These are phyloP conservation scores for Solanum hybrid DNA, from an alignment of 305 asterid species.

Conservation along the genomic window DNA sequence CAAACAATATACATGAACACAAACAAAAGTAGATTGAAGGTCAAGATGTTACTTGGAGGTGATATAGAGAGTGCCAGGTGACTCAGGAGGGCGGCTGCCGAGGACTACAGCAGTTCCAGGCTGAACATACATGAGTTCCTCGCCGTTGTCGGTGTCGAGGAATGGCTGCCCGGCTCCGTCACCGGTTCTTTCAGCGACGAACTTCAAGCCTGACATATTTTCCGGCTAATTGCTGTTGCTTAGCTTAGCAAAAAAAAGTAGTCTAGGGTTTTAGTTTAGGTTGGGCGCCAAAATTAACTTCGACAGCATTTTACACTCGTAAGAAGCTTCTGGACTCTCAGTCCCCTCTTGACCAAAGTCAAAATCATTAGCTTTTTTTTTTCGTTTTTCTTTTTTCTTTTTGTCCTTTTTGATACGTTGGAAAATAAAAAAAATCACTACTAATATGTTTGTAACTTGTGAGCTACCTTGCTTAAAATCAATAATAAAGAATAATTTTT, in stretches of 20 bases:
- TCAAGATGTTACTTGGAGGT: slow-evolving; percentile 43
- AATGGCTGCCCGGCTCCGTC: slow-evolving; percentile 61
- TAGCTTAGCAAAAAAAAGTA: background rate
- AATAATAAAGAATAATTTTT: background rate
- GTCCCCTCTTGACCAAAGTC: background rate
- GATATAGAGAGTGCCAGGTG: slow-evolving; percentile 87
- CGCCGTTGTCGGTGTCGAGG: slow-evolving; percentile 47
- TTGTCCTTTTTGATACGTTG: too few species aligned
- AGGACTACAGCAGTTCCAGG: slow-evolving; percentile 60
- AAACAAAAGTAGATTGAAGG: background rate
- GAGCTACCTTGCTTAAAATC: too few species aligned
- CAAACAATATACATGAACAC: background rate
- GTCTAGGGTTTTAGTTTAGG: slow-evolving; percentile 15
- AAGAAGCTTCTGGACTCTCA: background rate
- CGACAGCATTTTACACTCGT: background rate
- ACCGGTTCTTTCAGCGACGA: slow-evolving; percentile 47
- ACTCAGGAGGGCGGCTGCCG: slow-evolving; percentile 49
- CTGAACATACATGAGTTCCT: slow-evolving; percentile 66
- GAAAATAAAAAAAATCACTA: too few species aligned
- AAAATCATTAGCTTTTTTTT: background rate
- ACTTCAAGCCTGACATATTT: slow-evolving; percentile 57
- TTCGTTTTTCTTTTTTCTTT: too few species aligned
- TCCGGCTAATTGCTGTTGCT: background rate
- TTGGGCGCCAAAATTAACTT: slow-evolving; percentile 11
- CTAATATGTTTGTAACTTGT: too few species aligned